Evolutionary conservation across 768 basidiomycete genomes (phyloP).

Genomic region (Tylopilus felleus): DNA sequence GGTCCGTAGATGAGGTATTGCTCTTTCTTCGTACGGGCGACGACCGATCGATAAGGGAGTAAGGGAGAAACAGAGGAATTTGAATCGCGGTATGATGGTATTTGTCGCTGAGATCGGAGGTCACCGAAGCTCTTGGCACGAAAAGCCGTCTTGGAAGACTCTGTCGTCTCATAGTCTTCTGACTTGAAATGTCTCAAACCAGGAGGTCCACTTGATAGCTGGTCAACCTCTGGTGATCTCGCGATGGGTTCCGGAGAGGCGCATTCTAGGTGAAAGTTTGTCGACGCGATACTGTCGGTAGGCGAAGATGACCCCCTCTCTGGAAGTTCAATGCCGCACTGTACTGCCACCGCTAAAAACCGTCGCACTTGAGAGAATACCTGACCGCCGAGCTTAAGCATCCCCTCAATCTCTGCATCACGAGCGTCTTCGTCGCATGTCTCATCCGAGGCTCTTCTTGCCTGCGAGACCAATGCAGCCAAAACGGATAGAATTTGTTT

Average conservation of each 20-base stretch:
- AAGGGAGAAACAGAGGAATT: conserved; percentile 35
- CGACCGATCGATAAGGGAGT: conserved; percentile 31
- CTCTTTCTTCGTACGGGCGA: conserved; percentile 35
- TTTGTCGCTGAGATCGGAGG: conserved; percentile 36
- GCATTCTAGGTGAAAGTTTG: conserved; percentile 14
- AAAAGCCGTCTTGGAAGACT: conserved; percentile 30
- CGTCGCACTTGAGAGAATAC: conserved; percentile 78
- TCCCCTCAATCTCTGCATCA: conserved; percentile 60
- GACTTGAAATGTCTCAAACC: conserved; percentile 34
- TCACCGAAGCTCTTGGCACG: conserved; percentile 56
- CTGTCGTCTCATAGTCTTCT: conserved; percentile 20
- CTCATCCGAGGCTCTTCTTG: conserved; percentile 58
- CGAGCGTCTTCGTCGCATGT: conserved; percentile 45
- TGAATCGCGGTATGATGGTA: conserved; percentile 35
- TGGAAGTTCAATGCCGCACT: conserved; percentile 70
- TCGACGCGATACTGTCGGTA: conserved; percentile 16
- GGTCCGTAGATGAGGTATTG: conserved; percentile 38
- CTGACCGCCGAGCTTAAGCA: conserved; percentile 78
- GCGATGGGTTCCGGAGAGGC: conserved; percentile 16
- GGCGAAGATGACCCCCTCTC: conserved; percentile 39
- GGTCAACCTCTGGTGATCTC: conserved; percentile 5
- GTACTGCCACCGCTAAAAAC: conserved; percentile 73
- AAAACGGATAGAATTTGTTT: conserved; percentile 79
- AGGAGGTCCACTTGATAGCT: conserved; percentile 11
- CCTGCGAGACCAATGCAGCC: conserved; percentile 77